phyloP scores from a whole-genome alignment of 208 protist species.

The Herpetomonas samuelpessoai region DNA sequence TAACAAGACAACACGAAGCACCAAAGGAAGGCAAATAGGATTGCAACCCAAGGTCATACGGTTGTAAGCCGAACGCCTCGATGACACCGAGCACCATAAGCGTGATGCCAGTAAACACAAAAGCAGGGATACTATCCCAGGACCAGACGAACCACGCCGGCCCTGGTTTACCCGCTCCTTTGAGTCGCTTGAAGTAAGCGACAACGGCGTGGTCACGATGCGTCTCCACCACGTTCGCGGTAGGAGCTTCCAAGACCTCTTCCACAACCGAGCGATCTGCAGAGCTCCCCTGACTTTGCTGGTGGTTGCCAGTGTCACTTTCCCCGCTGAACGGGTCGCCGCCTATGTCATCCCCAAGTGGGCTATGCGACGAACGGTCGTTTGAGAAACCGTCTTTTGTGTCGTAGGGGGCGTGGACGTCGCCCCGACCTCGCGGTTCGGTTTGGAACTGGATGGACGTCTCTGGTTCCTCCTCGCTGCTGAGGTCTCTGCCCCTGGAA shows the following conservation, averaged over 20 bases:
- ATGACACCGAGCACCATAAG: constrained; percentile 50
- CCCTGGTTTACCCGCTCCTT: constrained; percentile 32
- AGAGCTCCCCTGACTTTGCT: background rate
- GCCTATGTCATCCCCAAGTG: too few relatives aligned
- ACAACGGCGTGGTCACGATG: constrained; percentile 13
- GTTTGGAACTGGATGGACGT: too few relatives aligned
- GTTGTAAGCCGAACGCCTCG: constrained; percentile 42
- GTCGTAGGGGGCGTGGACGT: too few relatives aligned
- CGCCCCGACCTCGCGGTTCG: too few relatives aligned
- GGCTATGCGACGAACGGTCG: too few relatives aligned
- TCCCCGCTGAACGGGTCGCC: too few relatives aligned
- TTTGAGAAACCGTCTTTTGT: too few relatives aligned
- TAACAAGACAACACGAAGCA: constrained; percentile 51
- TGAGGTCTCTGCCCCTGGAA: too few relatives aligned
- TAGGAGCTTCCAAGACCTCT: background rate
- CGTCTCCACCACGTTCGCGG: constrained; percentile 17
- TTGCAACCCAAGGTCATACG: constrained; percentile 35
- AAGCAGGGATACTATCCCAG: constrained; percentile 39
- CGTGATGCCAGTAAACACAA: constrained; percentile 51
- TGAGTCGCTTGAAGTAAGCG: constrained; percentile 40
- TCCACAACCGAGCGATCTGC: background rate
- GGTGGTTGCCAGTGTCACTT: too few relatives aligned
- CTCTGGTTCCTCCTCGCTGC: too few relatives aligned
- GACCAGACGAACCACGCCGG: constrained; percentile 28
- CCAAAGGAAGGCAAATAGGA: constrained; percentile 63